These are phyloP conservation scores for Papiliotrema laurentii DNA, from an alignment of 1,284 basidiomycete species.

Conservation along the genomic window DNA sequence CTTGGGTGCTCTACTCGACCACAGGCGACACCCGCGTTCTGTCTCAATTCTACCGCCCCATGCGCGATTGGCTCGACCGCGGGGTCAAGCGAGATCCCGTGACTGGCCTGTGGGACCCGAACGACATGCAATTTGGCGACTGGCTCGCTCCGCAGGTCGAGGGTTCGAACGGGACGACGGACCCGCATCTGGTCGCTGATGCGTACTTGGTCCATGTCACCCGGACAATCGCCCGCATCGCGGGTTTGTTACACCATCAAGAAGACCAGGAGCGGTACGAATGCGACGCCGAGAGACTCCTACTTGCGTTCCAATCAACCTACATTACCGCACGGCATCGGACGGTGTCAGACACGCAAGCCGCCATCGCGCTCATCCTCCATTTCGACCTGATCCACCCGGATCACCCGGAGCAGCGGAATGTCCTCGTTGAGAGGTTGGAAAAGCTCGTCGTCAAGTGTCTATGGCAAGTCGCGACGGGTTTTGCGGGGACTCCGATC, in stretches of 20 bases:
- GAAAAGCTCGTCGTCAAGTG: constrained; percentile 8
- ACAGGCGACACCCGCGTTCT: constrained; percentile 25
- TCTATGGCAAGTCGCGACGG: constrained; percentile 12
- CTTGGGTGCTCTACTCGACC: constrained; percentile 25
- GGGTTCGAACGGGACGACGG: constrained; percentile 10
- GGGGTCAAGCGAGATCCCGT: constrained; percentile 16
- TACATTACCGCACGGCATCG: constrained; percentile 25
- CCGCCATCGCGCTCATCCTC: constrained; percentile 19
- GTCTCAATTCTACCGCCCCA: constrained; percentile 22
- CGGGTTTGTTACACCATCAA: constrained; percentile 8
- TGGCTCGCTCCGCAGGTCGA: constrained; percentile 21
- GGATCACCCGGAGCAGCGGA: neutral
- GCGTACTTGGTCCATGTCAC: constrained; percentile 30
- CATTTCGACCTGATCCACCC: constrained; percentile 14
- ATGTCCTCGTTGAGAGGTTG: constrained; percentile 5
- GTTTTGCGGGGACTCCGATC: constrained; percentile 26
- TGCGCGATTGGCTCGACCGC: constrained; percentile 26
- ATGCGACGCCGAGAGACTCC: constrained; percentile 4
- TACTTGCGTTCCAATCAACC: constrained; percentile 12
- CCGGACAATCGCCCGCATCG: constrained; percentile 11
- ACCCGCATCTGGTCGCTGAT: constrained; percentile 20
- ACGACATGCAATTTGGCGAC: constrained; percentile 23
- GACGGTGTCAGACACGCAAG: constrained; percentile 24
- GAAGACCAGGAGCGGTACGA: constrained; percentile 8
- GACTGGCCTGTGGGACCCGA: constrained; percentile 16